A percentile compares a stretch with the other conserved stretches of the same genome.
These are phyloP conservation scores for Chloromonas sp. DNA, from an alignment of 163 green algal genomes.

Conservation along the genomic window DNA sequence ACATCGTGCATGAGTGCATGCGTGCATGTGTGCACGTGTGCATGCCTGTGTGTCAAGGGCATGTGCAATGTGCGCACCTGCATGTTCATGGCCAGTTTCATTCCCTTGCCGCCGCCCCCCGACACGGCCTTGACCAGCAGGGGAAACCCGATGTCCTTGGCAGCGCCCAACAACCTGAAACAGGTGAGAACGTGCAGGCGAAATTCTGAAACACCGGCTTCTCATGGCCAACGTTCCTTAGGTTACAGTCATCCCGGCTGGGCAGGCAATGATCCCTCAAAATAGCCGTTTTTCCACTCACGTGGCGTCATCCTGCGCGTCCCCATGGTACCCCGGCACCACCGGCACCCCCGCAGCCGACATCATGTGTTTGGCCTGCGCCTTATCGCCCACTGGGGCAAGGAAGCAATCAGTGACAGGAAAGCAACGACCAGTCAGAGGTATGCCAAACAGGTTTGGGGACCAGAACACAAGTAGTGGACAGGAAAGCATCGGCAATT, in stretches of 20 bases:
- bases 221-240: too few species aligned
- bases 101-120: constrained; percentile 90
- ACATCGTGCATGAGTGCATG: too few species aligned
- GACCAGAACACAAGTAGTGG: too few species aligned
- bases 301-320: constrained; percentile 50
- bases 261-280: too few species aligned
- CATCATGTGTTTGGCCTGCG: constrained; percentile 76
- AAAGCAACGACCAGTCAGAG: not conserved
- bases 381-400: constrained; percentile 50
- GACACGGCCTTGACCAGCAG: constrained; percentile 91
- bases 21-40: not conserved
- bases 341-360: constrained; percentile 73
- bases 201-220: too few species aligned
- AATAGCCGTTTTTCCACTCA: not conserved
- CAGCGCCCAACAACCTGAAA: constrained; percentile 50
- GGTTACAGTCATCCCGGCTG: too few species aligned
- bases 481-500: too few species aligned
- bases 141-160: constrained; percentile 67
- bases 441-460: too few species aligned
- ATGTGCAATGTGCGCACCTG: constrained; percentile 4
- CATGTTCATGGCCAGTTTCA: constrained; percentile 67
- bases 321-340: constrained; percentile 85
- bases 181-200: too few species aligned
- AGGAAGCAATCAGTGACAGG: not conserved
- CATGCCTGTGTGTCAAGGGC: not conserved